Conservation (phyloP, 106 monocot species). For the Chionographis japonica region DNA sequence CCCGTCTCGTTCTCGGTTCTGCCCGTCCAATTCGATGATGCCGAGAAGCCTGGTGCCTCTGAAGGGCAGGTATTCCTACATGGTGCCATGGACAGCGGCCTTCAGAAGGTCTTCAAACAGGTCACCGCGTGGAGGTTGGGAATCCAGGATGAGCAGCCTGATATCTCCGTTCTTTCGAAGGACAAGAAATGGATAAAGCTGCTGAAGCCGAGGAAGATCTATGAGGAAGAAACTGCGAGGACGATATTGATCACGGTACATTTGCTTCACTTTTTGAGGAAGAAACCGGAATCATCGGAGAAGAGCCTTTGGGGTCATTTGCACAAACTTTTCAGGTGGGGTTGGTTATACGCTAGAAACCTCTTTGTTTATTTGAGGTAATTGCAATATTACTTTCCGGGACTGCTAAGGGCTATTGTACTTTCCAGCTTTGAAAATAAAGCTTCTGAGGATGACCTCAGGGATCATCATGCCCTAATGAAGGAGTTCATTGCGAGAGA, state of each 20-base stretch:
- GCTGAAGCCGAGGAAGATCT: constrained; percentile 41
- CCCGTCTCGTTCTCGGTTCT: constrained; percentile 59
- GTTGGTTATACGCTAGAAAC: not conserved
- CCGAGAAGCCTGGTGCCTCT: constrained; percentile 1
- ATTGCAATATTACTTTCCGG: too few relatives aligned
- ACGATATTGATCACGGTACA: constrained; percentile 38
- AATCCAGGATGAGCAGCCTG: constrained; percentile 36
- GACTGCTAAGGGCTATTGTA: not conserved
- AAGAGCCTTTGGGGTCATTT: constrained; percentile 59
- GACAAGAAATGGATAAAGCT: constrained; percentile 65
- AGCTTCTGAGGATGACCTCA: constrained; percentile 45
- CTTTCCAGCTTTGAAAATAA: constrained; percentile 39
- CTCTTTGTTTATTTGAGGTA: too few relatives aligned
- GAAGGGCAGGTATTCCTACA: constrained; percentile 39
- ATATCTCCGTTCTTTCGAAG: constrained; percentile 41
- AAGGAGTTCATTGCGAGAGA: constrained; percentile 37
- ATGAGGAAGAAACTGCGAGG: constrained; percentile 32
- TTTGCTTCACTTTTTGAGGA: constrained; percentile 49
- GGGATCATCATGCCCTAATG: constrained; percentile 30
- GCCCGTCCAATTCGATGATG: constrained; percentile 39
- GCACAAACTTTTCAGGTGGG: constrained; percentile 30
- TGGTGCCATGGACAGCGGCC: constrained; percentile 46
- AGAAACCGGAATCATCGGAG: constrained; percentile 37
- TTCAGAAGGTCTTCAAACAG: constrained; percentile 58
- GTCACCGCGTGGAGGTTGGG: constrained; percentile 61